Base-by-base conservation (phyloP, 495 filamentous ascomycete species). In the Neurospora sp. region DNA sequence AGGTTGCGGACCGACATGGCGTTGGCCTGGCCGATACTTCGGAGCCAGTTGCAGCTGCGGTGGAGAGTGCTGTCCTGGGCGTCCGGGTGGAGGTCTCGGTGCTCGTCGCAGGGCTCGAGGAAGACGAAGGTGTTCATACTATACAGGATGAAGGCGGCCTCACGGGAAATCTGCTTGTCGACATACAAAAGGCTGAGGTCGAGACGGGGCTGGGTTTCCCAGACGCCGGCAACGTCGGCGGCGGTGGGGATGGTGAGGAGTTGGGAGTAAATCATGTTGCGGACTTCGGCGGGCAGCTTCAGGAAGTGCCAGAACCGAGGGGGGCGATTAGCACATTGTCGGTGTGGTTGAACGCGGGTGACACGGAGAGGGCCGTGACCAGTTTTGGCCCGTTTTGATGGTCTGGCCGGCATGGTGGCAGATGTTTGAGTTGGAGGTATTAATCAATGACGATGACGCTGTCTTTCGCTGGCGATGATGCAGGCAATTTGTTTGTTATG, bases 121-220 rank as follows among this genome's bases (percentile, higher is more conserved):
- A 77, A 72, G 65, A 53, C 31, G 31, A 77, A 77, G 16, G 74
- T 74, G 74, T 77, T 77, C 12, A 3, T 70, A 61, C 69, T 71
- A 70, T 76, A 77, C 1, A 77, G 68, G 38, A 69, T 38, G 65
- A 69, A 47, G 8, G 74, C 45, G 18, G 74, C 74, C 69, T 77
- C 76, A 22, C 12, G 20, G 65, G 45, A 39, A 40, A 74, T 71
- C 42, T 71, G 70, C 27, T 71, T 69, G 71, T 41, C 68, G 7
- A 70, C 72, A 4, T 70, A 71, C 42, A 78, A 68, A 27, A 74
- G 41, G 71, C 38, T 44, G 68, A 75, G 40, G 68, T 73, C 65
- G 8, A 69, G 37, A 39, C 69, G 65, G n/a, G 65, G 69, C 53
- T 61, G 31, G 22, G 72, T 5, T 68, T 65, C 27, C 53, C 53